Conservation (phyloP, 2,329 filamentous ascomycete genomes). For the Ceratocystiopsis sp. region DNA sequence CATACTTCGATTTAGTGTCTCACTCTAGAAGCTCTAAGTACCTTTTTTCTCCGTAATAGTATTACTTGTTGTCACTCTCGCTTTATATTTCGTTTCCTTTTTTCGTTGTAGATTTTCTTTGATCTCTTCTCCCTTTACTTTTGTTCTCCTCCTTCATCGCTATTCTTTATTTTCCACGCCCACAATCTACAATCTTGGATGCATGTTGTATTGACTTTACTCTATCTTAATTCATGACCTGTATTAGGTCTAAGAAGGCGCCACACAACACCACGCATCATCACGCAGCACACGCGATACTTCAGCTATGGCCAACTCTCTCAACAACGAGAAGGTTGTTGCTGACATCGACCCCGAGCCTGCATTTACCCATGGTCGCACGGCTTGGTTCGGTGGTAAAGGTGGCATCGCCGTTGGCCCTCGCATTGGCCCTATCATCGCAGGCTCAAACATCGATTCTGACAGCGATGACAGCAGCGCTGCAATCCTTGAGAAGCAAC, state of each 20-base stretch:
- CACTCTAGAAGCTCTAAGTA: background rate
- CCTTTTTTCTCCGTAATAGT: background rate
- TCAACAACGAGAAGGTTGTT: conserved; percentile 1
- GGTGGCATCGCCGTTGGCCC: conserved; percentile 21
- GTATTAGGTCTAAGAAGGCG: background rate
- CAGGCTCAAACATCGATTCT: conserved; percentile 17
- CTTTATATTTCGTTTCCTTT: background rate
- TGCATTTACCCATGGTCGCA: conserved; percentile 13
- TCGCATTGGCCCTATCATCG: conserved; percentile 31
- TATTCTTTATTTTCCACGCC: background rate
- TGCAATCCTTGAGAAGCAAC: conserved; percentile 44
- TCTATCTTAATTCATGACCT: too few relatives aligned
- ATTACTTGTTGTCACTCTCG: background rate
- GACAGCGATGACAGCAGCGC: conserved; percentile 29
- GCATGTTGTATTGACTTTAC: too few relatives aligned
- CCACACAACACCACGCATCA: background rate
- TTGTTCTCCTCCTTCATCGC: background rate
- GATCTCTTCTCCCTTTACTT: background rate
- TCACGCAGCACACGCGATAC: background rate
- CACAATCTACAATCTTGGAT: too few relatives aligned
- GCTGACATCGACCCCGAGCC: conserved; percentile 4
- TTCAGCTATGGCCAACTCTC: conserved; percentile 8
- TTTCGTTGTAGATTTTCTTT: background rate
- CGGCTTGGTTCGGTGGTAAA: conserved; percentile 21
- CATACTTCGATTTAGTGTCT: too few relatives aligned